Evolutionary conservation across 1,284 basidiomycete species (phyloP).

Genomic region (Naganishia sp.): DNA sequence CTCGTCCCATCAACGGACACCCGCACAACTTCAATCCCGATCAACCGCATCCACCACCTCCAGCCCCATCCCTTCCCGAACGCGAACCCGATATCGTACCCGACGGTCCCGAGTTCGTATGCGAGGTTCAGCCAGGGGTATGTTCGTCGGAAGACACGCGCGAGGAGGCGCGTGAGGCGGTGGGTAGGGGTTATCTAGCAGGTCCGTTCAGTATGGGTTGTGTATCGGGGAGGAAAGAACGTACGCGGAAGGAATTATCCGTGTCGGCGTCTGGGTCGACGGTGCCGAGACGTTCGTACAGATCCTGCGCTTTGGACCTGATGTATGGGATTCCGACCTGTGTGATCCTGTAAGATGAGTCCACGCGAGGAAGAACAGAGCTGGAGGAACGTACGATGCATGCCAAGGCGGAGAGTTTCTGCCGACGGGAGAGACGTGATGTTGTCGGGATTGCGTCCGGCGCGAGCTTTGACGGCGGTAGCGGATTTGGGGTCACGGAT

Average conservation of each 20-base stretch:
- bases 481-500: background rate
- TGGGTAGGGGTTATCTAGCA: constrained; percentile 2
- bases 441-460: too few species aligned
- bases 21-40: constrained; percentile 66
- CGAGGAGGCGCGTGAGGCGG: constrained; percentile 2
- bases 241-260: constrained; percentile 20
- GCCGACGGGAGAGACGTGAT: constrained; percentile 37
- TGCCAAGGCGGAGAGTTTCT: constrained; percentile 19
- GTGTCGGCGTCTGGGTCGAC: constrained; percentile 72
- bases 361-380: too few species aligned
- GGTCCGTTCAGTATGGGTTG: background rate
- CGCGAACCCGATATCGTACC: constrained; percentile 84
- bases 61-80: constrained; percentile 86
- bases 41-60: constrained; percentile 85
- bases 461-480: too few species aligned
- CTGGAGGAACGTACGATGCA: constrained; percentile 18
- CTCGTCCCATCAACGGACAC: too few species aligned
- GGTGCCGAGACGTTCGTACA: constrained; percentile 78
- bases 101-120: constrained; percentile 78
- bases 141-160: constrained; percentile 63
- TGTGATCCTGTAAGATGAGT: background rate
- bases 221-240: constrained; percentile 1
- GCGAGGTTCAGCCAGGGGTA: constrained; percentile 81
- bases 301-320: constrained; percentile 82
- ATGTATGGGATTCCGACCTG: constrained; percentile 83